phyloP scores from a whole-genome alignment of 2,329 filamentous ascomycete species.

The Exophiala sp. region DNA sequence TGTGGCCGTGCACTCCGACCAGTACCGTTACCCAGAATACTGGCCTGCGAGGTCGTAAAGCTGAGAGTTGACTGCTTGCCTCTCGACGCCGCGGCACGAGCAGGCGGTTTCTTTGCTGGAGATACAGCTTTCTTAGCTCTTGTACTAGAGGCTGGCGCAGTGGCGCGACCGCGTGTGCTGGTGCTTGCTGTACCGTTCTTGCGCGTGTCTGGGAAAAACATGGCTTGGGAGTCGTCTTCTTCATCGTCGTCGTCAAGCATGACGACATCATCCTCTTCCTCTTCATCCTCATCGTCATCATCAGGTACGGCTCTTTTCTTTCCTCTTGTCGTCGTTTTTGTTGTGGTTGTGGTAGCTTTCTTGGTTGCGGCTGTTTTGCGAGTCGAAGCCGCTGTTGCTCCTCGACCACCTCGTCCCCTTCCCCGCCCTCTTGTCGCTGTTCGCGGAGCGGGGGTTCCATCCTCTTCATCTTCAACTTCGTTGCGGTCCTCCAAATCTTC shows the following conservation, averaged over 20 bases:
- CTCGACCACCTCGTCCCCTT: constrained; percentile 43
- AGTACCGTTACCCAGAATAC: constrained; percentile 26
- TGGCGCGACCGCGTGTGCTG: constrained; percentile 15
- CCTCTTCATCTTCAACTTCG: constrained; percentile 43
- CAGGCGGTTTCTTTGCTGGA: constrained; percentile 38
- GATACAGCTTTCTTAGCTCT: constrained; percentile 22
- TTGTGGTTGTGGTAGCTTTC: constrained; percentile 31
- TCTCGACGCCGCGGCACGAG: constrained; percentile 25
- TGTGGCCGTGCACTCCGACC: constrained; percentile 29
- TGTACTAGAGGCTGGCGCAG: constrained; percentile 16
- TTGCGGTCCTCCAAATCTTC: constrained; percentile 34
- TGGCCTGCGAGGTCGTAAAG: constrained; percentile 39
- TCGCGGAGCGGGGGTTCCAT: constrained; percentile 39
- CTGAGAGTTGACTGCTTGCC: constrained; percentile 40
- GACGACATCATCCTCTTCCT: constrained; percentile 37
- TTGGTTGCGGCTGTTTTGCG: constrained; percentile 38
- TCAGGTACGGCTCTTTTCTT: constrained; percentile 33
- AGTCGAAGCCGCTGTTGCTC: constrained; percentile 36
- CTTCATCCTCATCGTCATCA: constrained; percentile 37
- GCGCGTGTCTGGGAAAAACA: constrained; percentile 26
- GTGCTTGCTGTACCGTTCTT: constrained; percentile 7
- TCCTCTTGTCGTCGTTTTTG: constrained; percentile 25
- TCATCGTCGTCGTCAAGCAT: constrained; percentile 38
- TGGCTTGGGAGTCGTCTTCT: constrained; percentile 30
- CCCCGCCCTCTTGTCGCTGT: constrained; percentile 47